Evolutionary conservation across 78 protist species (phyloP), one percentile per base, ranked within the genome.

Genomic region (Dictyostelium purpureum): DNA sequence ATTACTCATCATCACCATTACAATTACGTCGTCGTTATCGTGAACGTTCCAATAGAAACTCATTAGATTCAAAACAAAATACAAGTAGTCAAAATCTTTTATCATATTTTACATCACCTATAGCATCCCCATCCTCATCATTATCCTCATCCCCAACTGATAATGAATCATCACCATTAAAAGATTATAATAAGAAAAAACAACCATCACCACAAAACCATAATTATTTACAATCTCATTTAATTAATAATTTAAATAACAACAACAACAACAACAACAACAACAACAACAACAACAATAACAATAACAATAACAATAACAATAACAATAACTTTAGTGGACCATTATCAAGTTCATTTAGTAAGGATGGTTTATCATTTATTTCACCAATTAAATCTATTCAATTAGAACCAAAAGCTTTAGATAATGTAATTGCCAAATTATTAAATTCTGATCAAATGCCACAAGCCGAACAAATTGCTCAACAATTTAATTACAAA

Each of bases 401-500:
- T 4, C 42, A 54, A 19, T 31, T 82, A 21, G 82, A 85, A 16
- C 70, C 92, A 24, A 85, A 85, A 45, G 92, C 81, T 31, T 38
- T 85, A 2, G 92, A 85, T 38, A 85, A 59, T 85, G 92, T 85
- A 12, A 28, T 85, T 12, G 80, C 92, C 21, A 85, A 73, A 73
- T 19, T 85, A 21, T 45, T 85, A 51, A 85, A 85, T 74, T 47
- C 52, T 31, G 69, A 71, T 18, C 76, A 85, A 49, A 42, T 19
- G 31, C 1, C 18, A 1, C 81, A 73, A 73, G 92, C 92, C 1
- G 76, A 73, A 18, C 83, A 85, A 61, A 85, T 85, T 0, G 63
- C 65, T 26, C 67, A 85, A 59, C 92, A 85, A 73, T 85, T 85
- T 57, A 42, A 37, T 28, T 85, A 42, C 35, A 73, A 56, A 18